Evolutionary conservation across 2,329 filamentous ascomycete species (phyloP).

Genomic region (Xylaria sp.): DNA sequence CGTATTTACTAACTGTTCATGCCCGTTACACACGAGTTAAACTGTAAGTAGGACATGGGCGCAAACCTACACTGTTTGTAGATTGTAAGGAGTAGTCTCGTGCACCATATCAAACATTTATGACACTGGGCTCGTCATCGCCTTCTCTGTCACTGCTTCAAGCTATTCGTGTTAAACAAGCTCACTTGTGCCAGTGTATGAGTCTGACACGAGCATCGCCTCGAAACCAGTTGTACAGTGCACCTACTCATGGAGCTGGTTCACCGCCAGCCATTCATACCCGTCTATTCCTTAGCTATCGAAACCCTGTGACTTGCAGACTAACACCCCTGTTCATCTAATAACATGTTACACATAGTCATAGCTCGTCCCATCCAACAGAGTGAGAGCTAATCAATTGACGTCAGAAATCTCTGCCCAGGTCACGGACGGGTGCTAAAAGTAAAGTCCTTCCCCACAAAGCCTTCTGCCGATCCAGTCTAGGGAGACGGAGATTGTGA

Average conservation of each 20-base stretch:
- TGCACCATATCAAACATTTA: neutral
- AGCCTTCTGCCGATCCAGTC: slow-evolving; percentile 18
- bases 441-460: slow-evolving; percentile 19
- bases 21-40: neutral
- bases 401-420: slow-evolving; percentile 20
- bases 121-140: no score
- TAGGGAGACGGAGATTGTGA: slow-evolving; percentile 11
- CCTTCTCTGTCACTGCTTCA: no score
- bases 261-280: no score
- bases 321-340: slow-evolving; percentile 8
- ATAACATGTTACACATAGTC: slow-evolving; percentile 1
- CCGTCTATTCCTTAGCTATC: no score
- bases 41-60: neutral
- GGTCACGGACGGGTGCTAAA: slow-evolving; percentile 5
- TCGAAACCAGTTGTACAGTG: no score
- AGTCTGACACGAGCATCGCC: no score
- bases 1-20: neutral
- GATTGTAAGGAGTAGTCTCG: neutral
- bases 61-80: no score
- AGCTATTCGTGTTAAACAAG: no score
- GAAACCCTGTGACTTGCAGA: slow-evolving; percentile 6
- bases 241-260: no score
- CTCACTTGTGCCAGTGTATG: no score
- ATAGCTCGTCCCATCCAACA: neutral
- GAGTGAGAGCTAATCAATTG: slow-evolving; percentile 2